A percentile compares a stretch with the other conserved stretches of the same genome.
These are phyloP conservation scores for Calonectria ilicicola DNA, from an alignment of 2,329 filamentous ascomycete species.

Conservation along the genomic window DNA sequence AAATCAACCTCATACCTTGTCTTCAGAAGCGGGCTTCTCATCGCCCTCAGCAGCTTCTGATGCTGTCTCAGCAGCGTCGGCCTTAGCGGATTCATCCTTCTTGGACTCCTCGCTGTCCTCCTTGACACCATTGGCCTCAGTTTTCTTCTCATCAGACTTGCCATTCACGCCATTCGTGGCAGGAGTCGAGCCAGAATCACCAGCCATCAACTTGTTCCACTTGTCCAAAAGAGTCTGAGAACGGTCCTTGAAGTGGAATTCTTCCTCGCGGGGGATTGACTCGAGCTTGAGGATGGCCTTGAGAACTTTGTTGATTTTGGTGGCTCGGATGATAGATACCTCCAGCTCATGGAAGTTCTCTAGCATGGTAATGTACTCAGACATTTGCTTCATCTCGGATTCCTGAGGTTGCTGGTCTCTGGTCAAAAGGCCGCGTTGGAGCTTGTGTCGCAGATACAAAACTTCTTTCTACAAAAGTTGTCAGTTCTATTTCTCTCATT, in stretches of 20 bases:
- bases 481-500: constrained; percentile 46
- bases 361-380: constrained; percentile 81
- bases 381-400: constrained; percentile 84
- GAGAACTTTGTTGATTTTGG: constrained; percentile 99
- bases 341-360: constrained; percentile 86
- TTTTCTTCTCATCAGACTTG: constrained; percentile 54
- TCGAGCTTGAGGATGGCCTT: constrained; percentile 93
- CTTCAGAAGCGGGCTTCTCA: constrained; percentile 47
- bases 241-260: constrained; percentile 89
- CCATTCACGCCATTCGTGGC: constrained; percentile 64
- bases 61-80: constrained; percentile 21
- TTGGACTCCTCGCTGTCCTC: constrained; percentile 53
- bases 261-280: constrained; percentile 87
- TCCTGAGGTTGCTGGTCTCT: constrained; percentile 88
- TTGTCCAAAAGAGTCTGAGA: constrained; percentile 83
- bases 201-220: constrained; percentile 87
- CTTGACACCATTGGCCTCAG: constrained; percentile 55
- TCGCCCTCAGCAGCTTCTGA: constrained; percentile 24
- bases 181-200: constrained; percentile 59
- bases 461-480: constrained; percentile 72
- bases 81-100: constrained; percentile 46
- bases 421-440: constrained; percentile 93
- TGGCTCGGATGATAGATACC: constrained; percentile 86
- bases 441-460: constrained; percentile 92
- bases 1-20: constrained; percentile 48